phyloP scores from a whole-genome alignment of 495 filamentous ascomycete species.

The Hypoxylon subgilvum region DNA sequence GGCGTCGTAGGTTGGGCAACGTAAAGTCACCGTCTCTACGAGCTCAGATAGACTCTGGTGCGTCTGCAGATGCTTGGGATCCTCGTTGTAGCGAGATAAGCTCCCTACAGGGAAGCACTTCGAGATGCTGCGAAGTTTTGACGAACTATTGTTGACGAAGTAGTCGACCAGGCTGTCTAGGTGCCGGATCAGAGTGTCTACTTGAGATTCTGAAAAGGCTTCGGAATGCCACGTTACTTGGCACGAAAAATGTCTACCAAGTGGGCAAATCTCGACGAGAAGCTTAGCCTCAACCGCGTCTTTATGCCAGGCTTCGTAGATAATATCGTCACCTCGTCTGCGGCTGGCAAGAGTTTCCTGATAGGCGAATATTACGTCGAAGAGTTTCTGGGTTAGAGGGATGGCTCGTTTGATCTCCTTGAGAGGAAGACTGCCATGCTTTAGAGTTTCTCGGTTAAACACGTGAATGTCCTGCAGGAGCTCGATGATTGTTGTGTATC shows the following conservation, averaged over 20 bases:
- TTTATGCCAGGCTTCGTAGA: constrained; percentile 58
- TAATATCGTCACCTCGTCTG: constrained; percentile 31
- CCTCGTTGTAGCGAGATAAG: constrained; percentile 64
- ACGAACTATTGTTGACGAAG: constrained; percentile 47
- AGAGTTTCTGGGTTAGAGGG: constrained; percentile 57
- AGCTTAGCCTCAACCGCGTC: constrained; percentile 77
- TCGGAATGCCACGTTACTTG: constrained; percentile 60
- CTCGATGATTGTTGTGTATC: constrained; percentile 57
- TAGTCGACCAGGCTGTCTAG: constrained; percentile 44
- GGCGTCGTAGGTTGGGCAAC: constrained; percentile 60
- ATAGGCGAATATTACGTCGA: constrained; percentile 77
- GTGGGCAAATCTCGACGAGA: constrained; percentile 73
- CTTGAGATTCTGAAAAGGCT: constrained; percentile 52
- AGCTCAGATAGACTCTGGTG: constrained; percentile 51
- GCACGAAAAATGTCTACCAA: constrained; percentile 55
- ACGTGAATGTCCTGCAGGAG: constrained; percentile 65
- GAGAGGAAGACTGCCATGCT: constrained; percentile 64
- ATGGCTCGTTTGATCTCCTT: constrained; percentile 67
- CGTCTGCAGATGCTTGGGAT: constrained; percentile 15
- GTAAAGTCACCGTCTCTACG: constrained; percentile 59
- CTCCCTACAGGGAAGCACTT: constrained; percentile 43
- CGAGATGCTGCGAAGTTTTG: constrained; percentile 39
- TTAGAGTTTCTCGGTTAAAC: constrained; percentile 64
- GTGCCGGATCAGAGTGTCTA: constrained; percentile 52
- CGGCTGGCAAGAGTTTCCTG: constrained; percentile 67